Percentiles rank a stretch among this genome's conserved stretches.
These are phyloP conservation scores for Aurinia saxatilis DNA, from an alignment of 345 rosid species.

Conservation along the genomic window DNA sequence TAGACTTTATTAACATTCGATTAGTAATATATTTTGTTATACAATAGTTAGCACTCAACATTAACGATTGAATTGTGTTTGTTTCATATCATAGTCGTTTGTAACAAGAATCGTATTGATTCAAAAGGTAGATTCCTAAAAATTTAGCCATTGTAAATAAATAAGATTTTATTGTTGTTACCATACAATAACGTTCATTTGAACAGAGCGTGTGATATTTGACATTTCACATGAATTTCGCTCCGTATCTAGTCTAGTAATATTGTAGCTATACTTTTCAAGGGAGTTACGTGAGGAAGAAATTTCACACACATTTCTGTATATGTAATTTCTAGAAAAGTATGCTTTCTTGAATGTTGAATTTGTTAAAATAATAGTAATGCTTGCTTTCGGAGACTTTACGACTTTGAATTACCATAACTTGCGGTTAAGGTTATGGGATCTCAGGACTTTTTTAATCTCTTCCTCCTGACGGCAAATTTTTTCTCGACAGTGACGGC, in stretches of 20 bases:
- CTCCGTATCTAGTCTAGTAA: background rate
- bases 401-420: slow-evolving; percentile 25
- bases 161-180: too few relatives aligned
- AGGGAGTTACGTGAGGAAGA: slow-evolving; percentile 6
- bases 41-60: too few relatives aligned
- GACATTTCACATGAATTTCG: background rate
- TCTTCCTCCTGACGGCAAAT: slow-evolving; percentile 20
- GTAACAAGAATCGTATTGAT: too few relatives aligned
- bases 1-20: too few relatives aligned
- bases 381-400: slow-evolving; percentile 8
- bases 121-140: too few relatives aligned
- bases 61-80: too few relatives aligned
- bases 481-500: background rate
- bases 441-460: slow-evolving; percentile 25
- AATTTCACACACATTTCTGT: background rate
- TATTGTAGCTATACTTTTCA: background rate
- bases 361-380: background rate
- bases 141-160: too few relatives aligned
- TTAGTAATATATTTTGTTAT: too few relatives aligned
- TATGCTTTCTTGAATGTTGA: background rate
- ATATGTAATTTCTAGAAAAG: background rate
- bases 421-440: slow-evolving; percentile 19
- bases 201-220: background rate
- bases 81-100: too few relatives aligned
- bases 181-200: too few relatives aligned